Base-by-base conservation (phyloP, 2,329 filamentous ascomycete species). In the Aspergillus floridensis region DNA sequence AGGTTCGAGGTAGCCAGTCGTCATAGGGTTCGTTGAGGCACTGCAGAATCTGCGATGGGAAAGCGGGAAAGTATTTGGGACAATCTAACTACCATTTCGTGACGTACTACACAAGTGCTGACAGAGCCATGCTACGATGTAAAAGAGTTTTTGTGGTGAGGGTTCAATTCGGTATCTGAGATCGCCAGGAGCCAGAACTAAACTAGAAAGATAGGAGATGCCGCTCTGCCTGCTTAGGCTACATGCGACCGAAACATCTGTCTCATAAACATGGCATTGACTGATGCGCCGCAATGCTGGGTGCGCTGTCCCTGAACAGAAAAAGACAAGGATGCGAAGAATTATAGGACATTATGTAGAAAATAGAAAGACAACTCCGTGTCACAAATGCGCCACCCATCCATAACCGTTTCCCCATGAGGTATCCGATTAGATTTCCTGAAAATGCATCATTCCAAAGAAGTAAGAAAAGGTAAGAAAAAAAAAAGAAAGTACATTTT, bases 161-260 rank as follows among this genome's bases (percentile, higher is more conserved):
- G 14, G 50, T 19, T 24, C 29, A 38, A 53, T 44, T 21, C 29
- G 50, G 56, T 49, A 62, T 59, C 58, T 64, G 56, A 62, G 60
- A 60, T 64, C 62, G 58, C 62, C 62, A 63, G 62, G 62, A 64
- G 55, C 60, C 60, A 62, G 62, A 64, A 61, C 59, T 56, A 62
- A 59, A 58, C 38, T n/a, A 19, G 44, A 51, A 56, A 60, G 51
- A 48, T 46, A 46, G 47, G 57, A 56, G 52, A 54, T 49, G 53
- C 46, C 44, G 49, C 53, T 56, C 48, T 54, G 53, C 47, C 50
- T 46, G 48, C 24, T 41, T n/a, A 53, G 53, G 50, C 49, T 24
- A 53, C 38, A 46, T 53, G 52, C 53, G 21, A 56, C 56, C 41
- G 51, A 61, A 54, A 54, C 54, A 58, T 57, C 57, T 62, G 38